These are phyloP conservation scores for Rubia occidens DNA, from an alignment of 305 asterid genomes.

Conservation along the genomic window DNA sequence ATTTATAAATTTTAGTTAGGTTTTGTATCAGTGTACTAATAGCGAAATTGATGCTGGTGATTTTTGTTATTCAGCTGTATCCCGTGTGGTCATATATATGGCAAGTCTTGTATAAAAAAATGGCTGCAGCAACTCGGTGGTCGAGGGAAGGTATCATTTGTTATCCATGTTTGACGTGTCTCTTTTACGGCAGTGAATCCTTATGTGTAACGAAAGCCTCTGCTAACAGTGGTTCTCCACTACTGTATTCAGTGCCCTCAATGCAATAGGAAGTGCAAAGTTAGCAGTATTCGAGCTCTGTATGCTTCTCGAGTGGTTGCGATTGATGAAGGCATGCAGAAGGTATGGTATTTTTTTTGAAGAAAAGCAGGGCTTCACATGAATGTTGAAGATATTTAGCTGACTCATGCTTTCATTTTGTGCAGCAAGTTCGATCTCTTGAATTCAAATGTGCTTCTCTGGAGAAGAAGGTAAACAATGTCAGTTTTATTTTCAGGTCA, in stretches of 20 bases:
- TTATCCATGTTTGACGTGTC: neutral
- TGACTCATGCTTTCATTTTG: conserved; percentile 14
- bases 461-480: conserved; percentile 58
- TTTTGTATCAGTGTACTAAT: neutral
- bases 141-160: conserved; percentile 50
- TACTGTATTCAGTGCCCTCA: conserved; percentile 67
- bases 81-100: conserved; percentile 90
- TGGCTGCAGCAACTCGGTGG: conserved; percentile 54
- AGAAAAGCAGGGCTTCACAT: conserved; percentile 6
- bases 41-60: neutral
- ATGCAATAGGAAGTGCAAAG: conserved; percentile 55
- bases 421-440: conserved; percentile 53
- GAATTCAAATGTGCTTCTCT: conserved; percentile 57
- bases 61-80: conserved; percentile 49
- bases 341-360: conserved; percentile 36
- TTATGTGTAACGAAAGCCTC: neutral
- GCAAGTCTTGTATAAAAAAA: conserved; percentile 70
- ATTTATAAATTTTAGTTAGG: neutral
- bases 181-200: conserved; percentile 2
- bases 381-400: conserved; percentile 1
- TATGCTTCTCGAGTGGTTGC: conserved; percentile 61
- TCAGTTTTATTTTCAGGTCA: neutral
- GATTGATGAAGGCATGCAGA: conserved; percentile 57
- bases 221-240: conserved; percentile 9
- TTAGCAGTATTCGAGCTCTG: conserved; percentile 62